Percentiles rank a stretch among this genome's conserved stretches.
These are phyloP conservation scores for Aspergillus sp. DNA, from an alignment of 2,329 filamentous ascomycete genomes.

Conservation along the genomic window DNA sequence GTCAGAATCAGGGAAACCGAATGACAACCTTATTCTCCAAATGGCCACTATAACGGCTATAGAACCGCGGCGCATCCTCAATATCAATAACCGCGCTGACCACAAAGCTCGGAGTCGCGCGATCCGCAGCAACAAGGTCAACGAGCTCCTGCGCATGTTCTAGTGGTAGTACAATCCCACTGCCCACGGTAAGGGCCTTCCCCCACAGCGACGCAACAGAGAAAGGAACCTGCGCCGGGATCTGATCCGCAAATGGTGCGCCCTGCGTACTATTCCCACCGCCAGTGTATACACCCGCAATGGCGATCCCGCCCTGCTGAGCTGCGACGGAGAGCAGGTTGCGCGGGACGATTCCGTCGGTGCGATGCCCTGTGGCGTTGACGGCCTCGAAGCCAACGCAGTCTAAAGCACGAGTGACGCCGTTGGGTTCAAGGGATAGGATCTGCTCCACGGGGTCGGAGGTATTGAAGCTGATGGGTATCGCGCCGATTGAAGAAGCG, in stretches of 20 bases:
- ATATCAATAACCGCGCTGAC: constrained; percentile 25
- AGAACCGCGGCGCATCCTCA: constrained; percentile 27
- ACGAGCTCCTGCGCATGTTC: background rate
- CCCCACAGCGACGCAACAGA: background rate
- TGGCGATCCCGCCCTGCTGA: background rate
- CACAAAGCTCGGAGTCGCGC: constrained; percentile 29
- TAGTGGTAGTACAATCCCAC: background rate
- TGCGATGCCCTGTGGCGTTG: constrained; percentile 20
- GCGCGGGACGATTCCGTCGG: background rate
- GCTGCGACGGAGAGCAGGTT: background rate
- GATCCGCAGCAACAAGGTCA: constrained; percentile 19
- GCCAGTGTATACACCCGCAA: background rate
- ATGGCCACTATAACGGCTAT: constrained; percentile 23
- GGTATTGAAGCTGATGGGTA: constrained; percentile 60
- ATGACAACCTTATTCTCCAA: constrained; percentile 22
- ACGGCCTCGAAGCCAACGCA: constrained; percentile 67
- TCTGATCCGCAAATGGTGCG: background rate
- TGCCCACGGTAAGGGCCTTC: background rate
- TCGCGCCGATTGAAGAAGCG: constrained; percentile 62
- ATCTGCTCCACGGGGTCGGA: constrained; percentile 59
- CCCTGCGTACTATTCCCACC: too few species aligned
- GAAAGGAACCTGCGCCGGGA: background rate
- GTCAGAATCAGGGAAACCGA: background rate
- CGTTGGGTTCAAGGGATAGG: constrained; percentile 53
- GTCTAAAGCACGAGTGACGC: constrained; percentile 63